Conservation (phyloP, 371 early-diverging fungal genomes). For the Ecytonucleospora hepatopenaei region DNA sequence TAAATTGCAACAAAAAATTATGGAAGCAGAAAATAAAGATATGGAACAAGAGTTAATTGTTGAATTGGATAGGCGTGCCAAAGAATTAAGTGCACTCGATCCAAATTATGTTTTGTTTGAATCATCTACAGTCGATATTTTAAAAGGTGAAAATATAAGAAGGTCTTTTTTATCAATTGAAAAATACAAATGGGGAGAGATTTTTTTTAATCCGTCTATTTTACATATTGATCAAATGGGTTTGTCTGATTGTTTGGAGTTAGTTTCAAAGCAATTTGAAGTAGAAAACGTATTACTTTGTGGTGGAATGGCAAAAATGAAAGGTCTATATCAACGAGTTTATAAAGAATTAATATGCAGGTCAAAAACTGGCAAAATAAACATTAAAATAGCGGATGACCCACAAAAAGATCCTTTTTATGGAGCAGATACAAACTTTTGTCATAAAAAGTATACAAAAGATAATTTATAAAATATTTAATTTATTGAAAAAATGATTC, state of each 20-base stretch:
- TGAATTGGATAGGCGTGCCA: constrained; percentile 30
- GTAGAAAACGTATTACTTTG: constrained; percentile 49
- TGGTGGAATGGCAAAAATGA: constrained; percentile 56
- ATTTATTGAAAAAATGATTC: constrained; percentile 12
- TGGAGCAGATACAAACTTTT: background rate
- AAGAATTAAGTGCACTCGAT: constrained; percentile 45
- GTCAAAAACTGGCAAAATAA: constrained; percentile 12
- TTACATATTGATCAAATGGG: constrained; percentile 51
- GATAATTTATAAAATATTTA: too few relatives aligned
- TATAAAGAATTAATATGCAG: constrained; percentile 39
- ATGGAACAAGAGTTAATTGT: constrained; percentile 24
- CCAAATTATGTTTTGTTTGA: constrained; percentile 43
- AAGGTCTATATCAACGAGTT: constrained; percentile 49
- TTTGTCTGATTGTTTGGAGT: constrained; percentile 49
- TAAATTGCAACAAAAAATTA: constrained; percentile 35
- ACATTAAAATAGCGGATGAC: constrained; percentile 30
- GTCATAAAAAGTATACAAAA: background rate
- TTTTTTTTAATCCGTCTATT: constrained; percentile 54
- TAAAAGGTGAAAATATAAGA: constrained; percentile 34
- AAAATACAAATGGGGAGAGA: constrained; percentile 45
- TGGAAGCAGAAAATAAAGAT: constrained; percentile 47
- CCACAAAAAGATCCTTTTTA: constrained; percentile 47
- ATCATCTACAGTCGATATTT: constrained; percentile 40
- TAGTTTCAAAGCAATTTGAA: constrained; percentile 15
- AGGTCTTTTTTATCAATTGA: constrained; percentile 50